These are phyloP conservation scores for Paraurostyla sp. DNA, from an alignment of 73 alveolate genomes.

Conservation along the genomic window DNA sequence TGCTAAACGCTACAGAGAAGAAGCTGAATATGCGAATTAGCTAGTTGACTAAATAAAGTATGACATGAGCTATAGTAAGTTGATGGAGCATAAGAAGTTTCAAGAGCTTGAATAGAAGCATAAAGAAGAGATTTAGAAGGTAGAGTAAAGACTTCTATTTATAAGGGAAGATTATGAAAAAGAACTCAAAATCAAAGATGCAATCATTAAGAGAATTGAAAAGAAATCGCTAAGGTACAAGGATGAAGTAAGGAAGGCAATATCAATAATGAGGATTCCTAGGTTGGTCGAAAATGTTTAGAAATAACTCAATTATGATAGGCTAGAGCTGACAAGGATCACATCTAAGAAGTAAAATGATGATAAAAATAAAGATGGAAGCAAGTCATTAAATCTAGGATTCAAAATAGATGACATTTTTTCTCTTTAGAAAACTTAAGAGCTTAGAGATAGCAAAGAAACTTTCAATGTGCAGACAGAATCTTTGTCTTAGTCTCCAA, in stretches of 20 bases:
- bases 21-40: no score
- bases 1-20: no score
- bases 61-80: neutral
- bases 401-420: no score
- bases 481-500: no score
- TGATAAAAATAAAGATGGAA: no score
- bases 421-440: no score
- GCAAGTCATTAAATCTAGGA: no score
- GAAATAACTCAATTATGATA: neutral
- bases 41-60: neutral
- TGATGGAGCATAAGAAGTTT: neutral
- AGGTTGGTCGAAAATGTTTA: neutral
- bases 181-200: neutral
- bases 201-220: neutral
- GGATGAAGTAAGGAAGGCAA: neutral
- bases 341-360: neutral
- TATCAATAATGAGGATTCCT: neutral
- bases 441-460: no score
- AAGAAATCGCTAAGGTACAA: neutral
- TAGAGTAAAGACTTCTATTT: neutral
- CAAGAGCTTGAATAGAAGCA: neutral
- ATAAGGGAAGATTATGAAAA: neutral
- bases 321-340: neutral
- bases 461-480: no score
- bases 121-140: neutral